A percentile compares a stretch with the other conserved stretches of the same genome.
Conservation (phyloP, 2,329 filamentous ascomycete species). For the Fusarium sp. region DNA sequence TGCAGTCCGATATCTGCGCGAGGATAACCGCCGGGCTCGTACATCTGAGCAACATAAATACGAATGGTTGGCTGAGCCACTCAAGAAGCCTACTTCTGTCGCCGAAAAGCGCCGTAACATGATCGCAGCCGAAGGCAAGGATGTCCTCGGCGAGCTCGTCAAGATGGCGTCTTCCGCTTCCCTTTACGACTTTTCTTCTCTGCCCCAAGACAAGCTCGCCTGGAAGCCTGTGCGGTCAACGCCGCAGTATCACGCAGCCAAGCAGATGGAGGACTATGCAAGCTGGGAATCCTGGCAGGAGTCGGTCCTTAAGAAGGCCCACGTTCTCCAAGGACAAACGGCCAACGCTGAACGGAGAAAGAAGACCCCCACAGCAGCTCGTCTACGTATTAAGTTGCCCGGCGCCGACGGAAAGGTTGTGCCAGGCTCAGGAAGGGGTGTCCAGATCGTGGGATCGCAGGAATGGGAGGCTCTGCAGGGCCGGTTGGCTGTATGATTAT, state of each 20-base stretch:
- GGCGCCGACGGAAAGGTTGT: conserved; percentile 56
- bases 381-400: conserved; percentile 61
- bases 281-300: conserved; percentile 68
- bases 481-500: conserved; percentile 45
- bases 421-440: conserved; percentile 49
- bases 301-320: conserved; percentile 63
- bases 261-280: conserved; percentile 71
- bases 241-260: conserved; percentile 72
- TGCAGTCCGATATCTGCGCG: conserved; percentile 72
- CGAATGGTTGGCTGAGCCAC: conserved; percentile 70
- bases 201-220: conserved; percentile 68
- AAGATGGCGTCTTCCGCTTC: conserved; percentile 65
- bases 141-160: conserved; percentile 71
- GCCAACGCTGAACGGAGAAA: conserved; percentile 37
- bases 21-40: conserved; percentile 72
- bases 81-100: conserved; percentile 57
- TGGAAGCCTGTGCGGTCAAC: conserved; percentile 74
- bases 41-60: conserved; percentile 63
- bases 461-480: conserved; percentile 67
- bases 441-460: conserved; percentile 62
- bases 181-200: conserved; percentile 66
- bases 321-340: conserved; percentile 46
- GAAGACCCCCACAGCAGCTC: conserved; percentile 53
- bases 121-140: conserved; percentile 69
- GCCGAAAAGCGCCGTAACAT: conserved; percentile 60